Evolutionary conservation across 192 early-diverging fungal genomes (phyloP).

Genomic region (Rhizophagus clarus): DNA sequence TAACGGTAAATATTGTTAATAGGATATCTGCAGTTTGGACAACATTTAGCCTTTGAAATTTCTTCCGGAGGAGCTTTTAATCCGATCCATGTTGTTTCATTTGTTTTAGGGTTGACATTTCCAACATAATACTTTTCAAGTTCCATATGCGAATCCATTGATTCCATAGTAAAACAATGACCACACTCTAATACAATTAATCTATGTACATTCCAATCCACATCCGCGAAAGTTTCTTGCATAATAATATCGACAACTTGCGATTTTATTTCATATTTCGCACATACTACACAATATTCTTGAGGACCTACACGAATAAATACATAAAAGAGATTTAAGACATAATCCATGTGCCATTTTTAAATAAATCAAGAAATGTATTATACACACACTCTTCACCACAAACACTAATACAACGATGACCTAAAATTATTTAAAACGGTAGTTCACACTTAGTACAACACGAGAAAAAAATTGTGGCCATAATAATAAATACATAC

Average conservation of each 20-base stretch:
- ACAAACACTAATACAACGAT: conserved; percentile 51
- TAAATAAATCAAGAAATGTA: background rate
- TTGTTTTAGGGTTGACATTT: background rate
- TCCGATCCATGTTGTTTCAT: conserved; percentile 4
- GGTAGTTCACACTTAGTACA: background rate
- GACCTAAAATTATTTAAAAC: conserved; percentile 42
- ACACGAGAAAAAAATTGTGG: no score
- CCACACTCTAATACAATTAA: conserved; percentile 51
- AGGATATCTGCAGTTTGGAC: conserved; percentile 49
- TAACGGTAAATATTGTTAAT: conserved; percentile 40
- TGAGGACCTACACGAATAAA: background rate
- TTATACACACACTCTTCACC: conserved; percentile 40
- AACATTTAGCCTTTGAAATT: conserved; percentile 23
- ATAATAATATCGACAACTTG: conserved; percentile 36
- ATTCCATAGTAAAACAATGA: conserved; percentile 52
- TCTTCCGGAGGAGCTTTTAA: conserved; percentile 30
- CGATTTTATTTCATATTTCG: conserved; percentile 12
- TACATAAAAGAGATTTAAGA: background rate
- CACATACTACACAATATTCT: conserved; percentile 43
- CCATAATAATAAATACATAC: background rate
- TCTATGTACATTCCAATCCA: conserved; percentile 47
- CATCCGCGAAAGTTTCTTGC: conserved; percentile 34
- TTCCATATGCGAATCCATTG: conserved; percentile 52
- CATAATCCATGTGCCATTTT: background rate
- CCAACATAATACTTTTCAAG: conserved; percentile 43